Percentiles rank a stretch among this genome's conserved stretches.
phyloP scores from a whole-genome alignment of 2,329 filamentous ascomycete species.

The Ciborinia camelliae region DNA sequence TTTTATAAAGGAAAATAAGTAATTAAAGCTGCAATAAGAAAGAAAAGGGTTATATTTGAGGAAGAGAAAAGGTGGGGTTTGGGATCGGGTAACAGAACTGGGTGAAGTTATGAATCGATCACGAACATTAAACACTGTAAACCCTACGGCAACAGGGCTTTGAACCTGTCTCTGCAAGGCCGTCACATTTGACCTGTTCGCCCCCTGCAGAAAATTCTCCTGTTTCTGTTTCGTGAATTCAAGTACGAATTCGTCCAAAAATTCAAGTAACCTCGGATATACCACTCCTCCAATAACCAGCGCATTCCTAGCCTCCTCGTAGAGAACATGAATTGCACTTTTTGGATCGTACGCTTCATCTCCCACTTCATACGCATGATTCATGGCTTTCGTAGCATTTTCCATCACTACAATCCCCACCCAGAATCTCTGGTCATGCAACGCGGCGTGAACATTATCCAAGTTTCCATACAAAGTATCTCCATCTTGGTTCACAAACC shows the following conservation, averaged over 20 bases:
- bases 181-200: conserved; percentile 14
- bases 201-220: conserved; percentile 3
- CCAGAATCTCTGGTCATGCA: conserved; percentile 26
- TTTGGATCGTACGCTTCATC: conserved; percentile 22
- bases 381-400: conserved; percentile 27
- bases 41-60: too few species aligned
- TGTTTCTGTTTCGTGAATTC: conserved; percentile 26
- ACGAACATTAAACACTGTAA: conserved; percentile 21
- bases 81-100: too few species aligned
- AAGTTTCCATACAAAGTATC: conserved; percentile 19
- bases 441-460: conserved; percentile 11
- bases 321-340: conserved; percentile 22
- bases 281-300: conserved; percentile 20
- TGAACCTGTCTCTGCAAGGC: conserved; percentile 23
- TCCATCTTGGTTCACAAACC: conserved; percentile 22
- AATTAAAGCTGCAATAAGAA: too few species aligned
- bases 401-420: conserved; percentile 23
- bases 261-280: conserved; percentile 21
- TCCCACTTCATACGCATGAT: conserved; percentile 22
- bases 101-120: too few species aligned
- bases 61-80: too few species aligned
- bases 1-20: too few species aligned
- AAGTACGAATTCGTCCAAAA: conserved; percentile 23
- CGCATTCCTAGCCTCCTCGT: conserved; percentile 25
- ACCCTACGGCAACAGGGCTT: conserved; percentile 20